Evolutionary conservation across 2,329 filamentous ascomycete species (phyloP).

Genomic region (Trichoderma endophyticum): DNA sequence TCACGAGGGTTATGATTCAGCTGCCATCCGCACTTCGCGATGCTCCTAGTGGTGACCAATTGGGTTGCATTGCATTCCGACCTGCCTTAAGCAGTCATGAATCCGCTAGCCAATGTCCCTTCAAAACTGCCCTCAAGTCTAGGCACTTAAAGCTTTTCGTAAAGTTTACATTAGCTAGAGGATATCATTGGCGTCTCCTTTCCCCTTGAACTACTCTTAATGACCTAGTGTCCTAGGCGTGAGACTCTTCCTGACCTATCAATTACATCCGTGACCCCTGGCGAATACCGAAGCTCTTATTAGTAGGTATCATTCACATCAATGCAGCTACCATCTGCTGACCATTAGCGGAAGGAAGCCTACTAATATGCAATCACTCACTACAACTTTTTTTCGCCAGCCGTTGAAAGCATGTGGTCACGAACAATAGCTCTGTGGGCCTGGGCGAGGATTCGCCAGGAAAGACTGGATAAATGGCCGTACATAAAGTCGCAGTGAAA

Average conservation of each 20-base stretch:
- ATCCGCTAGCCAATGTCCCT: neutral
- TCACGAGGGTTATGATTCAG: neutral
- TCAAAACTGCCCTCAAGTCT: neutral
- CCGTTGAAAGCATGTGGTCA: slow-evolving; percentile 6
- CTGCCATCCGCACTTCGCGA: neutral
- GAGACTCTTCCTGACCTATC: neutral
- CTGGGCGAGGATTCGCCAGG: neutral
- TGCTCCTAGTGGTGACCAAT: neutral
- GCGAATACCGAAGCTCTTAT: neutral
- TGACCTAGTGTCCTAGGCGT: neutral
- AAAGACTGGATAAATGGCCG: neutral
- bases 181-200: neutral
- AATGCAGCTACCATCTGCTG: neutral
- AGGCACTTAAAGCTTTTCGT: neutral
- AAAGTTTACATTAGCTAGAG: neutral
- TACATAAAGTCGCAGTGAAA: neutral
- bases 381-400: neutral
- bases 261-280: neutral
- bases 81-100: neutral
- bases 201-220: neutral
- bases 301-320: neutral
- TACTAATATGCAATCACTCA: neutral
- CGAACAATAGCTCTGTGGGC: neutral
- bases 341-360: neutral
- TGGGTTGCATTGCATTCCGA: slow-evolving; percentile 10